Percentiles rank a stretch among this genome's conserved stretches.
Evolutionary conservation across 148 eudicot species (phyloP).

Genomic region (Mesembryanthemum crystallinum): DNA sequence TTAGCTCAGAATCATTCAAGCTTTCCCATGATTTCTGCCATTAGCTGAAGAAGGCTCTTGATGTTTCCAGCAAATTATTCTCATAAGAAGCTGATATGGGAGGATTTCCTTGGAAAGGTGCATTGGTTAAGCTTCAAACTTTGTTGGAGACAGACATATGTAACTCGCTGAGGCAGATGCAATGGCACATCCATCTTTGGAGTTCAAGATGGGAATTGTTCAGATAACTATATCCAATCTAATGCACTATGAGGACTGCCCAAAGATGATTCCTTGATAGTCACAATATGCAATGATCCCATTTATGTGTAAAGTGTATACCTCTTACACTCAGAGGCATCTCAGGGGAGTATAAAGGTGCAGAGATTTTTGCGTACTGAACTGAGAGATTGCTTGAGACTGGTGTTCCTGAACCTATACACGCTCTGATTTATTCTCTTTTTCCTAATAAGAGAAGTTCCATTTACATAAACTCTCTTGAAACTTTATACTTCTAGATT

Average conservation of each 20-base stretch:
- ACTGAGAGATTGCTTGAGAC: not conserved
- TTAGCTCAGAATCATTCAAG: not conserved
- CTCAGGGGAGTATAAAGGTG: not conserved
- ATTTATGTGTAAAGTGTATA: not conserved
- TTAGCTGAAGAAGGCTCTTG: not conserved
- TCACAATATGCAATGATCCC: not conserved
- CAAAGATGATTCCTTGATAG: not conserved
- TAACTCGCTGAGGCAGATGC: not conserved
- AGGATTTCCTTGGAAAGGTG: not conserved
- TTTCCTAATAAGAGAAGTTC: not conserved
- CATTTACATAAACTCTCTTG: not conserved
- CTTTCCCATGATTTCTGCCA: not conserved
- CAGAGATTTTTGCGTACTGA: not conserved
- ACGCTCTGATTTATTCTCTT: not conserved
- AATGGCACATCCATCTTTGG: not conserved
- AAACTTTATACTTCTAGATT: not conserved
- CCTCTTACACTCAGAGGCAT: not conserved
- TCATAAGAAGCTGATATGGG: not conserved
- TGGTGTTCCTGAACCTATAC: not conserved
- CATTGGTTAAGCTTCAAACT: not conserved
- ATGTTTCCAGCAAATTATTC: not conserved
- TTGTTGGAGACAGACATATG: not conserved
- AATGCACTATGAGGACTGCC: not conserved
- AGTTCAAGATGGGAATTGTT: not conserved
- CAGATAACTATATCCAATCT: not conserved